A percentile compares a stretch with the other conserved stretches of the same genome.
These are phyloP conservation scores for Stagonosporopsis vannaccii DNA, from an alignment of 2,329 filamentous ascomycete species.

Conservation along the genomic window DNA sequence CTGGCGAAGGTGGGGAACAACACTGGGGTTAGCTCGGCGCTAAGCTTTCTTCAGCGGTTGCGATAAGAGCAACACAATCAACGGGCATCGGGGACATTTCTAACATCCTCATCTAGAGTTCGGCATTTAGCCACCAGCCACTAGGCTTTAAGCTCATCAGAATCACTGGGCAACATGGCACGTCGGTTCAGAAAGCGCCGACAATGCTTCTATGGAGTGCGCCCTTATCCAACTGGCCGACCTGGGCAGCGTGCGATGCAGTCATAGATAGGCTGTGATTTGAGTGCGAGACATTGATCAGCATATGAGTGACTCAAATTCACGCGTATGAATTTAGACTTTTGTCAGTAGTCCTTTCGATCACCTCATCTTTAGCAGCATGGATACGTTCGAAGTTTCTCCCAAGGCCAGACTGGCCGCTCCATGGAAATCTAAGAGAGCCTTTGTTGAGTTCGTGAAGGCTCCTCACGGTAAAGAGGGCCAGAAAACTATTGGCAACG, in stretches of 20 bases:
- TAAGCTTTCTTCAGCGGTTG: constrained; percentile 7
- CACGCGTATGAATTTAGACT: background rate
- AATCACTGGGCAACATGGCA: background rate
- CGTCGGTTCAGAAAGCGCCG: constrained; percentile 13
- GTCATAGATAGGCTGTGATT: background rate
- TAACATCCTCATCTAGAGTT: background rate
- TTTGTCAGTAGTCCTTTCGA: background rate
- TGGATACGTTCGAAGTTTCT: background rate
- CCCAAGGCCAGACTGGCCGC: constrained; percentile 11
- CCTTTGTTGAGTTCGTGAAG: constrained; percentile 27
- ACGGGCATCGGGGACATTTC: background rate
- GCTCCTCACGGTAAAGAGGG: constrained; percentile 26
- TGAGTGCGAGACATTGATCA: background rate
- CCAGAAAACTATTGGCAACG: constrained; percentile 22
- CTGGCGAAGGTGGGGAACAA: background rate
- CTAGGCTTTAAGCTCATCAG: background rate
- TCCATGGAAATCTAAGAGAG: constrained; percentile 29
- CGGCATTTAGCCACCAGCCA: background rate
- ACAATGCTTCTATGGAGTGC: background rate
- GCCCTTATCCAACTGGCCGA: background rate
- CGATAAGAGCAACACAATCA: constrained; percentile 4
- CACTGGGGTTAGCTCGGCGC: background rate
- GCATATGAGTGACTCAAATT: constrained; percentile 1
- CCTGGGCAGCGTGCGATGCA: background rate
- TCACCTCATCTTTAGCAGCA: background rate